Conservation (phyloP, 371 early-diverging fungal genomes). For the Mucor indicus region DNA sequence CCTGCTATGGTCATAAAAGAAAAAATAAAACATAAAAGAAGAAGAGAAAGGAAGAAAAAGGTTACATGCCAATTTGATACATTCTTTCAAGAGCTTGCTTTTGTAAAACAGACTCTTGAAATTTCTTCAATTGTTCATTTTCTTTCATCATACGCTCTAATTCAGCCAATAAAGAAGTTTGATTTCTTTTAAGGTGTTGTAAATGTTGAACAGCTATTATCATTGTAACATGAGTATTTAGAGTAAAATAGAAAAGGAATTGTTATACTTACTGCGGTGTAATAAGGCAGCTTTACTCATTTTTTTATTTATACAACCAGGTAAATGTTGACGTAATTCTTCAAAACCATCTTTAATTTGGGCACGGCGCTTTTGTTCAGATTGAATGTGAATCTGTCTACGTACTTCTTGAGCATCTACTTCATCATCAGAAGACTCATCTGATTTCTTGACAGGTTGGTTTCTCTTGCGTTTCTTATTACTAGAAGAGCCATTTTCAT, state of each 20-base stretch:
- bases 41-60: neutral
- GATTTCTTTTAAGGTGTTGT: conserved; percentile 48
- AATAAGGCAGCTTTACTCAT: conserved; percentile 58
- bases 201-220: conserved; percentile 48
- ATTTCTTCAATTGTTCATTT: conserved; percentile 52
- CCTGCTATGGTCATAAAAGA: too few relatives aligned
- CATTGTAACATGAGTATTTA: too few relatives aligned
- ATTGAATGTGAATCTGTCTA: conserved; percentile 60
- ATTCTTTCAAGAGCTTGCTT: conserved; percentile 54
- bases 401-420: conserved; percentile 49
- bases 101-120: conserved; percentile 49
- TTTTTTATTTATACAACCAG: conserved; percentile 53
- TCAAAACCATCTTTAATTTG: conserved; percentile 62
- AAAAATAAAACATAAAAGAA: neutral
- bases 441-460: conserved; percentile 18
- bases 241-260: neutral
- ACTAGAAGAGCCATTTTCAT: conserved; percentile 43
- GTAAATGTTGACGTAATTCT: conserved; percentile 52
- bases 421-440: conserved; percentile 23
- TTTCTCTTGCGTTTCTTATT: conserved; percentile 34
- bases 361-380: conserved; percentile 60
- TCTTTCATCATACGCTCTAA: conserved; percentile 44
- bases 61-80: conserved; percentile 51
- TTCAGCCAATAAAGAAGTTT: conserved; percentile 40
- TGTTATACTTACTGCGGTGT: conserved; percentile 42